phyloP scores from a whole-genome alignment of 768 basidiomycete genomes.

The Paxillus ammoniavirescens region DNA sequence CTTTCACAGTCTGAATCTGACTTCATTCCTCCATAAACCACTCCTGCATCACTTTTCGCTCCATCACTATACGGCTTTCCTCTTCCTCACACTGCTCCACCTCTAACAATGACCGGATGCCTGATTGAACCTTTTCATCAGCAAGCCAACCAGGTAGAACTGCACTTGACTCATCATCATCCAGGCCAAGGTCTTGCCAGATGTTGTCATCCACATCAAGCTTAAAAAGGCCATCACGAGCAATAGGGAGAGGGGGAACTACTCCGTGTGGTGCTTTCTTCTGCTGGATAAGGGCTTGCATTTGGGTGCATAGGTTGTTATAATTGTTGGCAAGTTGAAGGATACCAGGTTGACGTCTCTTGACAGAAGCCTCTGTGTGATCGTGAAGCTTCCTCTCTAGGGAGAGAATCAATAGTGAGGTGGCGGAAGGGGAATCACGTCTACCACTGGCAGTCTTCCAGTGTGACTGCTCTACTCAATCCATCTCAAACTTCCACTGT shows the following conservation, averaged over 20 bases:
- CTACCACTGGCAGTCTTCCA: background rate
- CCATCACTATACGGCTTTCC: conserved; percentile 10
- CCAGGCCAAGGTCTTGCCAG: conserved; percentile 34
- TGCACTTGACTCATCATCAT: conserved; percentile 14
- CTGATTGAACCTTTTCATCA: conserved; percentile 14
- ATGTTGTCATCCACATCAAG: conserved; percentile 38
- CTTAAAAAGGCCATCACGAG: conserved; percentile 20
- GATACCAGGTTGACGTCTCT: conserved; percentile 28
- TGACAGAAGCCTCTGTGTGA: conserved; percentile 27
- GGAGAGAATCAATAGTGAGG: background rate
- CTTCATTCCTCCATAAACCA: conserved; percentile 32
- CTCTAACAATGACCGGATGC: conserved; percentile 18
- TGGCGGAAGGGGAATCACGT: background rate
- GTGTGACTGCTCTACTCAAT: conserved; percentile 14
- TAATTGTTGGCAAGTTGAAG: conserved; percentile 20
- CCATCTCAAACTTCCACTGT: conserved; percentile 29
- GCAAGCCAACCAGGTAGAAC: conserved; percentile 15
- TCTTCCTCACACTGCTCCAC: conserved; percentile 29
- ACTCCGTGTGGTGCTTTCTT: conserved; percentile 23
- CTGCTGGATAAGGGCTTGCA: conserved; percentile 18
- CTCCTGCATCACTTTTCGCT: conserved; percentile 19
- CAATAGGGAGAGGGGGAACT: conserved; percentile 22
- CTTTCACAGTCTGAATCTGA: no score
- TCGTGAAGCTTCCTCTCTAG: conserved; percentile 24
- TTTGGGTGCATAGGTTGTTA: conserved; percentile 27